Evolutionary conservation across 2,329 filamentous ascomycete genomes (phyloP).

Genomic region (Cladosporium sp.): DNA sequence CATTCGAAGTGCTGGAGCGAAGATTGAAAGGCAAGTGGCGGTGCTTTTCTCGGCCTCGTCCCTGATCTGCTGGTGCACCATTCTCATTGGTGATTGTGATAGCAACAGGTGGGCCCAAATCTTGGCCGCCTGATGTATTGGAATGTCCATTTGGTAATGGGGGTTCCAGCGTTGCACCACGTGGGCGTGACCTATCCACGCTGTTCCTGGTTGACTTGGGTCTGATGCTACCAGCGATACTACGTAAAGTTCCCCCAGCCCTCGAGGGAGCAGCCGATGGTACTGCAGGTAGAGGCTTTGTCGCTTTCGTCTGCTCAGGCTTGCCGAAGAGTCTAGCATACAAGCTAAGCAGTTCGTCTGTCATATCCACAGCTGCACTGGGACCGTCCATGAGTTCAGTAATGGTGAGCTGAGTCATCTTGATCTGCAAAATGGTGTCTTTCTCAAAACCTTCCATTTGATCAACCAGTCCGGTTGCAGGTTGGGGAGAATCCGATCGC

Average conservation of each 20-base stretch:
- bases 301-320: constrained; percentile 38
- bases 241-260: constrained; percentile 38
- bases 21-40: constrained; percentile 28
- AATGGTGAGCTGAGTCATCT: constrained; percentile 87
- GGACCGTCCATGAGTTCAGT: constrained; percentile 80
- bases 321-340: constrained; percentile 78
- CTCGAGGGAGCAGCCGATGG: constrained; percentile 22
- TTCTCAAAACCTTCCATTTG: constrained; percentile 82
- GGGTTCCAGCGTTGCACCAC: constrained; percentile 2
- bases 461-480: constrained; percentile 58
- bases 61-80: constrained; percentile 31
- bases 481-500: not conserved
- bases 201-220: constrained; percentile 41
- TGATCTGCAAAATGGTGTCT: constrained; percentile 83
- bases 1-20: constrained; percentile 1
- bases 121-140: constrained; percentile 16
- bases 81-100: constrained; percentile 73
- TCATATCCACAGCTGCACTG: constrained; percentile 80
- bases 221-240: constrained; percentile 68
- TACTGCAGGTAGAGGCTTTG: constrained; percentile 50
- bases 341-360: constrained; percentile 75
- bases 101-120: constrained; percentile 51
- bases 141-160: not conserved
- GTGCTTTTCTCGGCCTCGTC: constrained; percentile 33
- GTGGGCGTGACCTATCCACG: not conserved